Conservation (phyloP, 371 early-diverging fungal species). For the Mucor sp. region DNA sequence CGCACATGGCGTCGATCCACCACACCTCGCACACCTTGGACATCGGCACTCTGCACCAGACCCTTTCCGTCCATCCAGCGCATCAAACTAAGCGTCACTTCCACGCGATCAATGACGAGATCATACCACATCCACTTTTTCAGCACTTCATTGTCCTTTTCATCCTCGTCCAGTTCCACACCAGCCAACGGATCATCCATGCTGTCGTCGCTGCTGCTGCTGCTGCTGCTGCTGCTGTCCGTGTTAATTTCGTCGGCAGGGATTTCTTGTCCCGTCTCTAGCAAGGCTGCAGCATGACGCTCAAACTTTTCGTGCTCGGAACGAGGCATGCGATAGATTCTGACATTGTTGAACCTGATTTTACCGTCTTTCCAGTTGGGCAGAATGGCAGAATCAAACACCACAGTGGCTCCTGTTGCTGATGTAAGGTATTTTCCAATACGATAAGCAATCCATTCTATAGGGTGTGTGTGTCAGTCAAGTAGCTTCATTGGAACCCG, state of each 20-base stretch:
- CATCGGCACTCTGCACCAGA: slow-evolving; percentile 76
- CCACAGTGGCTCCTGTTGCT: slow-evolving; percentile 82
- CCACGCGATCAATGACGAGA: slow-evolving; percentile 78
- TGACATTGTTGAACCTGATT: slow-evolving; percentile 86
- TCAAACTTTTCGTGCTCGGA: slow-evolving; percentile 47
- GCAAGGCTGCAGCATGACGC: slow-evolving; percentile 33
- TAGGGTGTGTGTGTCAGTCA: no score
- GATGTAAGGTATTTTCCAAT: slow-evolving; percentile 81
- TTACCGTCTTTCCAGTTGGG: slow-evolving; percentile 94
- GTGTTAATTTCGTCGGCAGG: slow-evolving; percentile 2
- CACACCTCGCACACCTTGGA: slow-evolving; percentile 90
- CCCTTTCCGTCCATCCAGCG: slow-evolving; percentile 94
- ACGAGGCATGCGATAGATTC: slow-evolving; percentile 54
- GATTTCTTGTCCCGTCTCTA: slow-evolving; percentile 14
- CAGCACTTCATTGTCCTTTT: slow-evolving; percentile 43
- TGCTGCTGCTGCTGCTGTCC: no score
- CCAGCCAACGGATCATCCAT: slow-evolving; percentile 46
- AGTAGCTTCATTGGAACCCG: no score
- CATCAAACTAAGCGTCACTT: slow-evolving; percentile 86
- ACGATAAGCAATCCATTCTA: slow-evolving; percentile 79
- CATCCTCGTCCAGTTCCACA: slow-evolving; percentile 47
- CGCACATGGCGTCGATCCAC: slow-evolving; percentile 85
- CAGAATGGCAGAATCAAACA: slow-evolving; percentile 85
- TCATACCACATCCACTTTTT: slow-evolving; percentile 72
- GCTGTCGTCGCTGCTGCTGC: no score